phyloP scores from a whole-genome alignment of 129 eudicot genomes.

The Chrysanthemum makinoi region DNA sequence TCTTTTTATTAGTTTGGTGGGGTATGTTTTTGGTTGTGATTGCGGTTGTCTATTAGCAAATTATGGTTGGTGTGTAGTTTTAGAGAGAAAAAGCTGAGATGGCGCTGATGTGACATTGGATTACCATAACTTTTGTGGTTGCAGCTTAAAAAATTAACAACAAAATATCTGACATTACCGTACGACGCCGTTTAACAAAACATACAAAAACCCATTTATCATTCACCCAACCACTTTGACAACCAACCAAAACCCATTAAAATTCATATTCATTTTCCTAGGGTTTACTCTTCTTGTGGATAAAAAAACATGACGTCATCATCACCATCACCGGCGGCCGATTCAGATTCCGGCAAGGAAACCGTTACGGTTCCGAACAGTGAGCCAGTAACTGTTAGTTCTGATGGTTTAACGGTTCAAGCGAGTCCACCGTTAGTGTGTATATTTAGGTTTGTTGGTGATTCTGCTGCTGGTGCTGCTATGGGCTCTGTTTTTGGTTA shows the following conservation, averaged over 20 bases:
- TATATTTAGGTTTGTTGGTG: conserved; percentile 54
- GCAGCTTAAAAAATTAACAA: too few relatives aligned
- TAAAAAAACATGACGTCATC: conserved; percentile 19
- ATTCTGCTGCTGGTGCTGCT: conserved; percentile 73
- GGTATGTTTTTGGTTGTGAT: too few relatives aligned
- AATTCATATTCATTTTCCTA: conserved; percentile 8
- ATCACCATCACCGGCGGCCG: conserved; percentile 49
- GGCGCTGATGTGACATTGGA: too few relatives aligned
- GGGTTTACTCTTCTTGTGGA: conserved; percentile 36
- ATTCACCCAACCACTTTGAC: background rate
- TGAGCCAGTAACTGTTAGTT: conserved; percentile 22
- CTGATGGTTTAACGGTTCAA: conserved; percentile 42
- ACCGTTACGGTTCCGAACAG: conserved; percentile 28
- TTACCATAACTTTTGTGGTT: too few relatives aligned
- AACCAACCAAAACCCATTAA: background rate
- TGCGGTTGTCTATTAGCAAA: too few relatives aligned
- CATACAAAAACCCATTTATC: background rate
- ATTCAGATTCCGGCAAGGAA: conserved; percentile 55
- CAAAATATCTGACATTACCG: too few relatives aligned
- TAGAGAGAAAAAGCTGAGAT: too few relatives aligned
- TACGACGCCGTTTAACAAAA: conserved; percentile 12
- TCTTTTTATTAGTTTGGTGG: too few relatives aligned
- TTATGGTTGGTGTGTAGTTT: too few relatives aligned
- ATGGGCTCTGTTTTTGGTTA: conserved; percentile 90
- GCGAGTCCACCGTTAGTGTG: conserved; percentile 67